phyloP scores from a whole-genome alignment of 2,329 filamentous ascomycete species.

The Sordariomycetes sp. region DNA sequence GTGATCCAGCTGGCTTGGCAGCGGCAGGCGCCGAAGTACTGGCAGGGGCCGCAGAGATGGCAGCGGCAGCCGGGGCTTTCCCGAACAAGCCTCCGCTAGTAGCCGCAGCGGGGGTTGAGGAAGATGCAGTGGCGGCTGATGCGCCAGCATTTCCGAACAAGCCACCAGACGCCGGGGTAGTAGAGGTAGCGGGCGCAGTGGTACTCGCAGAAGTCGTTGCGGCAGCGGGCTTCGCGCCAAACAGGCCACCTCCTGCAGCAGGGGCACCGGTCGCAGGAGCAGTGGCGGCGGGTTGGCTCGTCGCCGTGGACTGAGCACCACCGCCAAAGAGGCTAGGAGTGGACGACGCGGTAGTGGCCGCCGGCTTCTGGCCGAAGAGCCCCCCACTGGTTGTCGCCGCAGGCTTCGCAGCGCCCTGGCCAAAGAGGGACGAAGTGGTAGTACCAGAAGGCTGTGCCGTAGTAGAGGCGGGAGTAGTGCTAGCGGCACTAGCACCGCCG shows the following conservation, averaged over 20 bases:
- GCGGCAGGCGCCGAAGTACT: neutral
- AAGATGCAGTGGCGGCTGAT: neutral
- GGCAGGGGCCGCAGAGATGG: neutral
- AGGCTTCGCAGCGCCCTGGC: conserved; percentile 1
- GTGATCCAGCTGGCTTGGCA: conserved; percentile 10
- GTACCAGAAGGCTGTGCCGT: neutral
- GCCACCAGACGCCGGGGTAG: conserved; percentile 8
- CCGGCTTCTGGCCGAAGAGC: conserved; percentile 5
- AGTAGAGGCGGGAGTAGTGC: neutral
- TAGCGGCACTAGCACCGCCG: conserved; percentile 5
- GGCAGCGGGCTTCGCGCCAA: neutral
- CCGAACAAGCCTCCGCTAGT: conserved; percentile 13
- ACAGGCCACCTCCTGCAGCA: neutral
- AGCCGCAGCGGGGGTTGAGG: conserved; percentile 2
- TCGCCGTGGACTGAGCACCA: neutral
- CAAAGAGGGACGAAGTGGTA: neutral
- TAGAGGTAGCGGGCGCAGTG: conserved; percentile 3
- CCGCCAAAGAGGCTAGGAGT: conserved; percentile 3
- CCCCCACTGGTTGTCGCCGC: neutral
- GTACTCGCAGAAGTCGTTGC: neutral
- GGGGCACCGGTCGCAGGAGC: neutral
- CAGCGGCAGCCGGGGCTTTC: conserved; percentile 9
- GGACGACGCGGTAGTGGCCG: neutral
- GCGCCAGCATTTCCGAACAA: conserved; percentile 7
- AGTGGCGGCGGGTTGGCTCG: neutral